A percentile compares a stretch with the other conserved stretches of the same genome.
These are phyloP conservation scores for Neophaeococcomyces mojaviensis DNA, from an alignment of 2,329 filamentous ascomycete species.

Conservation along the genomic window DNA sequence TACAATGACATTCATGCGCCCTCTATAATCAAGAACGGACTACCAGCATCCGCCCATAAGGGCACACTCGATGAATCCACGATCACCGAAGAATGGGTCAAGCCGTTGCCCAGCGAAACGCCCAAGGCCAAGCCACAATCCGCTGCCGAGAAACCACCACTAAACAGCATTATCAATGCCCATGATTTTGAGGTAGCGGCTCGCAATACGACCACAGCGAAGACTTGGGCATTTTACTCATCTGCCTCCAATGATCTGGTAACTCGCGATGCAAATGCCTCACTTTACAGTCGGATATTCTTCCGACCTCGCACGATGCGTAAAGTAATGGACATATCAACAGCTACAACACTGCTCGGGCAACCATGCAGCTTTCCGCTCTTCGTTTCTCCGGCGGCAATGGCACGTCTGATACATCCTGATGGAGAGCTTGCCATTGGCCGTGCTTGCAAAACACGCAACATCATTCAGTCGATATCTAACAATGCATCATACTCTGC, in stretches of 20 bases:
- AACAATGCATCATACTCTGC: constrained; percentile 56
- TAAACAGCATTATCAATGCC: constrained; percentile 50
- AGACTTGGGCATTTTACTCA: constrained; percentile 64
- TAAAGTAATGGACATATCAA: constrained; percentile 48
- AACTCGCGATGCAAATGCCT: constrained; percentile 48
- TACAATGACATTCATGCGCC: constrained; percentile 49
- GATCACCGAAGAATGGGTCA: constrained; percentile 43
- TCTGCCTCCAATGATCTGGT: constrained; percentile 58
- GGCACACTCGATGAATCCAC: constrained; percentile 44
- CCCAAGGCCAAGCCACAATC: constrained; percentile 22
- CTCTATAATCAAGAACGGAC: constrained; percentile 38
- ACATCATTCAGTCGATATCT: constrained; percentile 54
- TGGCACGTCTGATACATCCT: constrained; percentile 56
- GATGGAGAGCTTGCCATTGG: constrained; percentile 57
- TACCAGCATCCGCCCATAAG: constrained; percentile 39
- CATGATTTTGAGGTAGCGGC: constrained; percentile 56
- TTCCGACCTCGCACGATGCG: constrained; percentile 53
- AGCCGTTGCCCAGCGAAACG: constrained; percentile 31
- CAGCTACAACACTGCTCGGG: constrained; percentile 49
- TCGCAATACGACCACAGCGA: constrained; percentile 47
- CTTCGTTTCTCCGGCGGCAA: constrained; percentile 58
- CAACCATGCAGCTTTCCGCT: constrained; percentile 48
- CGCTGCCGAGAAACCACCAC: constrained; percentile 39
- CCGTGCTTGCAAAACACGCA: constrained; percentile 42
- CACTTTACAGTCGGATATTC: constrained; percentile 48